phyloP scores from a whole-genome alignment of 1,139 yeast genomes.

The Suhomyces bribrorum region DNA sequence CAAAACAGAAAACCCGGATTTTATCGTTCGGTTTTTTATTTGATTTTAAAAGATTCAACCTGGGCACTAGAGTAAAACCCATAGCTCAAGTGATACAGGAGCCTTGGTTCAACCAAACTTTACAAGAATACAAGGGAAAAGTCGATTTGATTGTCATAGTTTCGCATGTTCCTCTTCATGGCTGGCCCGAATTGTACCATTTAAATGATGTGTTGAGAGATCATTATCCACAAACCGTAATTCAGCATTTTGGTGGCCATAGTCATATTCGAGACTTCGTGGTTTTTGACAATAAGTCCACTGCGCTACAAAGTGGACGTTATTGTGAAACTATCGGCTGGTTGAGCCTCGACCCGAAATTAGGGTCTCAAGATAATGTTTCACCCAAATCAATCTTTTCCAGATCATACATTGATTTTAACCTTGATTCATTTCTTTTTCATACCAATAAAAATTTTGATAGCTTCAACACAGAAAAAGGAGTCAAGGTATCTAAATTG shows the following conservation, averaged over 20 bases:
- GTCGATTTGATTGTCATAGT: slow-evolving; percentile 69
- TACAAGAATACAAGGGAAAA: slow-evolving; percentile 36
- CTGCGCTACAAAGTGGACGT: slow-evolving; percentile 87
- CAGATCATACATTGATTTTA: slow-evolving; percentile 81
- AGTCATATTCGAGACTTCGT: slow-evolving; percentile 87
- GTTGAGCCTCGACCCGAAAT: slow-evolving; percentile 53
- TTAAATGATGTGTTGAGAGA: slow-evolving; percentile 57
- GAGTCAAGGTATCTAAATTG: slow-evolving; percentile 46
- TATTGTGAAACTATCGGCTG: slow-evolving; percentile 93
- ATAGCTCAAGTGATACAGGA: slow-evolving; percentile 56
- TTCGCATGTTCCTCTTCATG: slow-evolving; percentile 80
- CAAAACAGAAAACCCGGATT: slow-evolving; percentile 50
- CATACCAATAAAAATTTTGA: slow-evolving; percentile 48
- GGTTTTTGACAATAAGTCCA: slow-evolving; percentile 62
- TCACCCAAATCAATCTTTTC: slow-evolving; percentile 32
- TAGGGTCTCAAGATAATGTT: background rate
- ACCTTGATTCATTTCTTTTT: slow-evolving; percentile 61
- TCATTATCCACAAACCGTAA: slow-evolving; percentile 59
- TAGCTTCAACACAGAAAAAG: slow-evolving; percentile 51
- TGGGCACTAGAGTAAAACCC: slow-evolving; percentile 63
- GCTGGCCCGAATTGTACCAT: slow-evolving; percentile 55
- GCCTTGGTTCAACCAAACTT: slow-evolving; percentile 61
- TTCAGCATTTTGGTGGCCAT: slow-evolving; percentile 94
- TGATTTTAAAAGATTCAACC: slow-evolving; percentile 66
- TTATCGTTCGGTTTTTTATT: slow-evolving; percentile 80